Conservation (phyloP, 495 filamentous ascomycete genomes). For the Daldinia concentrica region DNA sequence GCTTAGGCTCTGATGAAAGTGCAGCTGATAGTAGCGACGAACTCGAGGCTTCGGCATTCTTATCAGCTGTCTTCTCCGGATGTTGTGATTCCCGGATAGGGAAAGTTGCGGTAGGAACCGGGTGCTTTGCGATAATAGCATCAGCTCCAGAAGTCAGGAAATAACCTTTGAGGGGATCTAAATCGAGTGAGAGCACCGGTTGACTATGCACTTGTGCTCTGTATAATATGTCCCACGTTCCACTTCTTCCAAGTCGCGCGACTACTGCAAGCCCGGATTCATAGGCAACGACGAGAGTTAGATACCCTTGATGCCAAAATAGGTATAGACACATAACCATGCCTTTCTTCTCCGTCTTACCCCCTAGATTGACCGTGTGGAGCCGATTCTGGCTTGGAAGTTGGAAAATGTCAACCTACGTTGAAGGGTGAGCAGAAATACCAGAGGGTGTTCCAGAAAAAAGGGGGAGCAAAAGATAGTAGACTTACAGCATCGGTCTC, state of each 20-base stretch:
- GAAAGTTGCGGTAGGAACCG: slow-evolving; percentile 54
- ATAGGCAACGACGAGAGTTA: slow-evolving; percentile 77
- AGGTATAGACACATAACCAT: slow-evolving; percentile 91
- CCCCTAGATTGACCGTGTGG: slow-evolving; percentile 68
- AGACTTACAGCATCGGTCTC: slow-evolving; percentile 73
- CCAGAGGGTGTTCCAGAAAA: background rate
- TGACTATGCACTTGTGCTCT: slow-evolving; percentile 75
- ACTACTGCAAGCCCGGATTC: slow-evolving; percentile 83
- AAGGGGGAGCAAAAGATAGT: background rate
- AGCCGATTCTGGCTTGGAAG: slow-evolving; percentile 76
- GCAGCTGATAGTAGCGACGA: slow-evolving; percentile 46
- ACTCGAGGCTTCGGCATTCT: slow-evolving; percentile 10
- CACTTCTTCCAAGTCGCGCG: slow-evolving; percentile 46
- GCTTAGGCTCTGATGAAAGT: slow-evolving; percentile 22
- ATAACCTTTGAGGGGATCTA: slow-evolving; percentile 64
- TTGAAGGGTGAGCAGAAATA: slow-evolving; percentile 10
- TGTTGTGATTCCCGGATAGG: slow-evolving; percentile 10
- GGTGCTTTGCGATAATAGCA: slow-evolving; percentile 59
- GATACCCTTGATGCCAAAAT: slow-evolving; percentile 53
- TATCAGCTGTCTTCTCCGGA: background rate
- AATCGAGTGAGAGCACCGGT: slow-evolving; percentile 82
- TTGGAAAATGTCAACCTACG: slow-evolving; percentile 83
- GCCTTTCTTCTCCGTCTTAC: slow-evolving; percentile 68
- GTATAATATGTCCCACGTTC: slow-evolving; percentile 72
- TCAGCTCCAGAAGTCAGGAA: slow-evolving; percentile 90